Evolutionary conservation across 2,329 filamentous ascomycete genomes (phyloP).

Genomic region (Aspergillus felis): DNA sequence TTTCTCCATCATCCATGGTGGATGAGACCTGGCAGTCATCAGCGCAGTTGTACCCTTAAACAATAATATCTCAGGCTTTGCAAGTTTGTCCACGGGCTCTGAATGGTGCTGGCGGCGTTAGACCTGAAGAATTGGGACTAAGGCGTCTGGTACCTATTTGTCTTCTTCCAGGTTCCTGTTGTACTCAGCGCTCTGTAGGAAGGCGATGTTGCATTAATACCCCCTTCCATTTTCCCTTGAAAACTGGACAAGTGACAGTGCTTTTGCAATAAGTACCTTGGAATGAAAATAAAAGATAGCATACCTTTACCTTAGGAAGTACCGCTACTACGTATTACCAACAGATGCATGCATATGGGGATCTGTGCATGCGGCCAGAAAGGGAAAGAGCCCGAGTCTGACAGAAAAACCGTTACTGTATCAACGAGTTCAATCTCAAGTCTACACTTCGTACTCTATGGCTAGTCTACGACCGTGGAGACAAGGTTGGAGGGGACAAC

Average conservation of each 20-base stretch:
- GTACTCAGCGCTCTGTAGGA: no score
- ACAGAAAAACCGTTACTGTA: neutral
- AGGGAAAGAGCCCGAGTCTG: constrained; percentile 16
- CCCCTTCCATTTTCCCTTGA: neutral
- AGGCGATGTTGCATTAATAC: no score
- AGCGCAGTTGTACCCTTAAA: neutral
- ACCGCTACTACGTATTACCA: neutral
- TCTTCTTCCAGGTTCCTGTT: neutral
- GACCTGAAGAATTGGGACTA: neutral
- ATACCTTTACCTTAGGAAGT: neutral
- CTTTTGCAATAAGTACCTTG: no score
- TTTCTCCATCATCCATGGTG: neutral
- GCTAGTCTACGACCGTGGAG: neutral
- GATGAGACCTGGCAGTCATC: neutral
- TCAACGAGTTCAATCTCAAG: neutral
- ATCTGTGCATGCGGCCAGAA: constrained; percentile 20
- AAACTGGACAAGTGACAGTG: neutral
- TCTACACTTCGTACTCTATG: neutral
- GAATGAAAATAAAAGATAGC: neutral
- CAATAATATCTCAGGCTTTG: neutral
- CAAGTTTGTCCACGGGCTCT: neutral
- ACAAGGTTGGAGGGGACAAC: neutral
- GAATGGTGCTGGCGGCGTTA: neutral
- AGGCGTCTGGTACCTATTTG: neutral
- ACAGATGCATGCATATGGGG: constrained; percentile 7